phyloP scores from a whole-genome alignment of 305 asterid species.

The Striga hermonthica region DNA sequence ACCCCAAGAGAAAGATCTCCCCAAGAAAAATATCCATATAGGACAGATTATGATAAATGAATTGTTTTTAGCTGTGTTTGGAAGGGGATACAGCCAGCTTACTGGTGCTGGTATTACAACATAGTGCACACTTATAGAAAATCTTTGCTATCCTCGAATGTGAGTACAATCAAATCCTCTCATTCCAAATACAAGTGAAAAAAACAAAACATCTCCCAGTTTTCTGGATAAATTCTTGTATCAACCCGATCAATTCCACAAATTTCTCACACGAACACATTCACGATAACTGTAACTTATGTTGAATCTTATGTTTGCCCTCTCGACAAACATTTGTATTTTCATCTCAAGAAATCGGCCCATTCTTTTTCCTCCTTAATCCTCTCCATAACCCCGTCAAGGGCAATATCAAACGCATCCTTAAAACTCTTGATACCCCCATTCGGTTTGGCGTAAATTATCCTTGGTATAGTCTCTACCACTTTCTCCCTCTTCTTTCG shows the following conservation, averaged over 20 bases:
- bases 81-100: background rate
- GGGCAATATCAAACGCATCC: slow-evolving; percentile 70
- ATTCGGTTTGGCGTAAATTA: slow-evolving; percentile 47
- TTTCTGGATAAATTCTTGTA: background rate
- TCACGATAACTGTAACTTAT: too few relatives aligned
- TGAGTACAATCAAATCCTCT: background rate
- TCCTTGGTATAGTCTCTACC: slow-evolving; percentile 57
- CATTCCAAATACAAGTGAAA: slow-evolving; percentile 6
- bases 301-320: too few relatives aligned
- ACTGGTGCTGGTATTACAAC: background rate
- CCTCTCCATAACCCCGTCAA: slow-evolving; percentile 62
- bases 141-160: background rate
- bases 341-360: slow-evolving; percentile 46
- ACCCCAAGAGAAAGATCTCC: too few relatives aligned
- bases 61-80: background rate
- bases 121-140: background rate
- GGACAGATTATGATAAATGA: too few relatives aligned
- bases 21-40: too few relatives aligned
- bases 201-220: background rate
- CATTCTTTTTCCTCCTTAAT: slow-evolving; percentile 56
- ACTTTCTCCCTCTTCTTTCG: slow-evolving; percentile 56
- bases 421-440: slow-evolving; percentile 43
- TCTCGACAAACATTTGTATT: background rate
- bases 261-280: too few relatives aligned
- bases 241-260: background rate